Evolutionary conservation across 805 yeast species (phyloP), one percentile per base, ranked within the genome.

Genomic region (Candida jianshihensis): DNA sequence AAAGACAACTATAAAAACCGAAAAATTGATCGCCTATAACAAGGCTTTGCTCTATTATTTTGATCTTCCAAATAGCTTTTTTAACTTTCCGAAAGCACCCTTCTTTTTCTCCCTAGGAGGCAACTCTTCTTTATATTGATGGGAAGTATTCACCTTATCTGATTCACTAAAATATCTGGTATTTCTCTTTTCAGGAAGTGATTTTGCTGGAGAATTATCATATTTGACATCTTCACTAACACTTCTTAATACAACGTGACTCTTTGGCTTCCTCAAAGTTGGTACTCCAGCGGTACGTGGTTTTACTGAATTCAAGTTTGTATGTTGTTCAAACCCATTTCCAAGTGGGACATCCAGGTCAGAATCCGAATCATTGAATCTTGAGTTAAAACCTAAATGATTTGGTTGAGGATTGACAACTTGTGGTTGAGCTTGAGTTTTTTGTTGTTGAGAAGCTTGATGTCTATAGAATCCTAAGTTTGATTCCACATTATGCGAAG

Each of bases 311-410:
- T 46, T 42, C 30, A 45, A 41, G 11, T 9, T n/a, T 8, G 4
- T 44, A 37, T 12, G 40, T 16, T 9, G 33, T 20, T 12, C 6
- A n/a, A 27, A 18, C 14, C 26, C 32, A 10, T 30, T 31, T 5
- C 28, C 37, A 11, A 41, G 19, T 11, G 58, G 56, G 19, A 46
- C 49, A 16, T 70, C 75, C 12, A 53, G 54, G 31, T 78, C 85
- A 12, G 80, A 78, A 48, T 78, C 84, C 3, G 83, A 76, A 50
- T 80, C 87, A 5, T 63, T 65, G 42, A 78, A 71, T 46, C 85
- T 64, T 1, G 86, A 78, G 38, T 60, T 70, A 56, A 66, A 71
- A 1, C 56, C 58, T n/a, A 16, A 34, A 39, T 4, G 26, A 12
- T n/a, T 25, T 27, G 18, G 37, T 20, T 38, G 37, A 19, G 29